Conservation (phyloP, 2,329 filamentous ascomycete genomes). For the Monosporascus sp. region DNA sequence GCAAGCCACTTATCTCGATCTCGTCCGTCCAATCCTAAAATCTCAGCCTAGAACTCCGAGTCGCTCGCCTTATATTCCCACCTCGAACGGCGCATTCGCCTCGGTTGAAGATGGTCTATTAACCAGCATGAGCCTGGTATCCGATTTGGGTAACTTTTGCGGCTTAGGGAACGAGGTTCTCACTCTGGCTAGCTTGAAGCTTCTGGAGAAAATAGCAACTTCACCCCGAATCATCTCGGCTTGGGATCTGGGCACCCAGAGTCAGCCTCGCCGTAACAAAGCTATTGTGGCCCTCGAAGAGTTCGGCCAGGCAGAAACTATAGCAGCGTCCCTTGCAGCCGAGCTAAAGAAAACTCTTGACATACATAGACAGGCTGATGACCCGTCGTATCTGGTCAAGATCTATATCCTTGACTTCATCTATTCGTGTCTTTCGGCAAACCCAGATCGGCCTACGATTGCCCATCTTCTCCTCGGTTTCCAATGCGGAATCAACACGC, state of each 20-base stretch:
- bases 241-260: conserved; percentile 56
- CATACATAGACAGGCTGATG: conserved; percentile 61
- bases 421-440: conserved; percentile 69
- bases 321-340: conserved; percentile 65
- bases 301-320: conserved; percentile 72
- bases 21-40: conserved; percentile 76
- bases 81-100: conserved; percentile 66
- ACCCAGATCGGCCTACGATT: conserved; percentile 73
- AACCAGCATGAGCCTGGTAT: conserved; percentile 71
- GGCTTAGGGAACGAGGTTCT: conserved; percentile 77
- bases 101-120: conserved; percentile 90
- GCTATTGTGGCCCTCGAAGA: conserved; percentile 84
- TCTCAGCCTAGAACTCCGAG: conserved; percentile 45
- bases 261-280: conserved; percentile 67
- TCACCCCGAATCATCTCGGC: conserved; percentile 74
- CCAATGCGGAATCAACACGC: conserved; percentile 62
- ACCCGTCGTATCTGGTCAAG: conserved; percentile 75
- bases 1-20: conserved; percentile 85
- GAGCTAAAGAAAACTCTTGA: conserved; percentile 68
- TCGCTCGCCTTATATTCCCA: conserved; percentile 23
- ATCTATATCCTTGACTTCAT: conserved; percentile 81
- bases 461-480: conserved; percentile 91
- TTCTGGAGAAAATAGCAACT: conserved; percentile 80
- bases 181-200: conserved; percentile 71
- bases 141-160: conserved; percentile 81